These are phyloP conservation scores for Pezizomycotina sp. DNA, from an alignment of 2,329 filamentous ascomycete genomes.

Conservation along the genomic window DNA sequence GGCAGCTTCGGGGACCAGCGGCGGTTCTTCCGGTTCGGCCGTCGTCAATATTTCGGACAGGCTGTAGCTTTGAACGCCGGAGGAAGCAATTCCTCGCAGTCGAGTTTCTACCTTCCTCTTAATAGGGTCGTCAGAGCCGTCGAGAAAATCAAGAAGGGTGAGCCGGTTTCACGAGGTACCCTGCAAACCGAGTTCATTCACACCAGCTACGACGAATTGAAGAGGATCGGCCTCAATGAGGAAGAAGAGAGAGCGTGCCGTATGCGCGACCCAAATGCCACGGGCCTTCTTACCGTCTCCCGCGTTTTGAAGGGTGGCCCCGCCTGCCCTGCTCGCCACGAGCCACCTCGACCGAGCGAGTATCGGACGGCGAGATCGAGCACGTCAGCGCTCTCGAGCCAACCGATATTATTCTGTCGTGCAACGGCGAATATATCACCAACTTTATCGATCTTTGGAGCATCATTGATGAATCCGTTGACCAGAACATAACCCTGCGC, in stretches of 20 bases:
- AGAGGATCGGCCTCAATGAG: conserved; percentile 24
- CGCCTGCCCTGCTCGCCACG: conserved; percentile 20
- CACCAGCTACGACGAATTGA: conserved; percentile 25
- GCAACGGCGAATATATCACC: conserved; percentile 85
- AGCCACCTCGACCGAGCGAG: conserved; percentile 12
- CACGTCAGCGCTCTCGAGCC: conserved; percentile 24
- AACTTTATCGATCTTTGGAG: conserved; percentile 25
- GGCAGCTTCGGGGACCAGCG: conserved; percentile 25
- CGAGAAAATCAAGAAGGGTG: conserved; percentile 23
- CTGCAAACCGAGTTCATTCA: conserved; percentile 26
- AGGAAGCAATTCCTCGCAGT: conserved; percentile 25
- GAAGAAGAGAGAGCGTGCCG: conserved; percentile 24
- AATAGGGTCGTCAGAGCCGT: conserved; percentile 25
- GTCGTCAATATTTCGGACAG: conserved; percentile 25
- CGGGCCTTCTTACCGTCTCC: conserved; percentile 23
- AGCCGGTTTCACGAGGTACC: conserved; percentile 23
- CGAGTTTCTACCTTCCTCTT: conserved; percentile 25
- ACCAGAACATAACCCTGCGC: conserved; percentile 22
- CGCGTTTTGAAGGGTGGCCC: conserved; percentile 25
- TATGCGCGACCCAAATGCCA: conserved; percentile 20
- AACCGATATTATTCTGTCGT: conserved; percentile 76
- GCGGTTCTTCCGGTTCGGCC: conserved; percentile 25
- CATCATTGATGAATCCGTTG: conserved; percentile 25
- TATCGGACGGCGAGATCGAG: conserved; percentile 19
- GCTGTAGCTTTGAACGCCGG: conserved; percentile 25